A percentile compares a stretch with the other conserved stretches of the same genome.
Conservation (phyloP, 2,329 filamentous ascomycete species). For the Cryphonectria japonica region DNA sequence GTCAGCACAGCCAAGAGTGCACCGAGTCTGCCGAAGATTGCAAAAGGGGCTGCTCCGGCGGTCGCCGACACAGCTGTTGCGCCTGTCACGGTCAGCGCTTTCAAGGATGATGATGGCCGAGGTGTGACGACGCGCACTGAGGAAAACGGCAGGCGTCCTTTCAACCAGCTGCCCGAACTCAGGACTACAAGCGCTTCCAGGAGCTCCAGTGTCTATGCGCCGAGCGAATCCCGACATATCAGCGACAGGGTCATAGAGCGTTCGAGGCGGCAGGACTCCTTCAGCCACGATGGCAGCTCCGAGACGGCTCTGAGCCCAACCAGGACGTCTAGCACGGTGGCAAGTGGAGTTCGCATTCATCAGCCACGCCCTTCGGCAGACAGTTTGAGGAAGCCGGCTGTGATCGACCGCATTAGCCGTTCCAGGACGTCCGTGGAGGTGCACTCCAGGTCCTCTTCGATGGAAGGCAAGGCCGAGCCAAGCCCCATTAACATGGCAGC, state of each 20-base stretch:
- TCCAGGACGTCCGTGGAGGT: slow-evolving; percentile 47
- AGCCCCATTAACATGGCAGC: slow-evolving; percentile 62
- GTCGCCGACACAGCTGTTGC: slow-evolving; percentile 52
- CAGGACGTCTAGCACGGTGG: slow-evolving; percentile 41
- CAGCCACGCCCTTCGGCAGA: slow-evolving; percentile 39
- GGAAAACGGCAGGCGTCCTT: slow-evolving; percentile 45
- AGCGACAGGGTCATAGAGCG: slow-evolving; percentile 38
- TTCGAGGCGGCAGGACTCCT: slow-evolving; percentile 47
- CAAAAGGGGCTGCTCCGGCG: slow-evolving; percentile 46
- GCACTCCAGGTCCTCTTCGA: slow-evolving; percentile 61
- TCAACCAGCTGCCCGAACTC: slow-evolving; percentile 35
- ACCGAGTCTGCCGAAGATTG: slow-evolving; percentile 48
- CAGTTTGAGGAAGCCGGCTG: slow-evolving; percentile 49
- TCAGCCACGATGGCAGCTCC: slow-evolving; percentile 49
- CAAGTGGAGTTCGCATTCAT: slow-evolving; percentile 30
- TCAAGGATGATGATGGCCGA: slow-evolving; percentile 53
- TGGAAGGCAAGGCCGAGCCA: slow-evolving; percentile 60
- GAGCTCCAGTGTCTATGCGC: slow-evolving; percentile 45
- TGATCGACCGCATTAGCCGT: slow-evolving; percentile 60
- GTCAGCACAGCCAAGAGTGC: slow-evolving; percentile 48
- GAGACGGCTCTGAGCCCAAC: slow-evolving; percentile 50
- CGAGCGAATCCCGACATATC: slow-evolving; percentile 35
- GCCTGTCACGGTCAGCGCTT: slow-evolving; percentile 53
- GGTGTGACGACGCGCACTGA: slow-evolving; percentile 46
- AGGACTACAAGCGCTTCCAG: slow-evolving; percentile 41